These are phyloP conservation scores for Mucor mucedo DNA, from an alignment of 371 early-diverging fungal species.

Conservation along the genomic window DNA sequence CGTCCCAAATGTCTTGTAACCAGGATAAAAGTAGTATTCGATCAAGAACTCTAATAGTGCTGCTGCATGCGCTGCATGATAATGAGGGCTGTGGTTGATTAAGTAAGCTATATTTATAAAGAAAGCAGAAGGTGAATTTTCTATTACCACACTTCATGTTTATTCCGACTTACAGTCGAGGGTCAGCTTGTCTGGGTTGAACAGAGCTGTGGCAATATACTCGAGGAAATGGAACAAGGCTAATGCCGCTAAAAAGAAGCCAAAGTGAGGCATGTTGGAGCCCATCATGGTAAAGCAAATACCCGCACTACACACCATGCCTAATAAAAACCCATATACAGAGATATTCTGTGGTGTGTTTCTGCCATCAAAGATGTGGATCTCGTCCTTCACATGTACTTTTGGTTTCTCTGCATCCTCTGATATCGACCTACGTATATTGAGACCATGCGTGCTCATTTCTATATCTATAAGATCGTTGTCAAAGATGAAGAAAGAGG, in stretches of 20 bases:
- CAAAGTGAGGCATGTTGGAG: constrained; percentile 56
- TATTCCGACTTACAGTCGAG: constrained; percentile 64
- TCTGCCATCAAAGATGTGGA: constrained; percentile 64
- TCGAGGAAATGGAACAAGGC: constrained; percentile 79
- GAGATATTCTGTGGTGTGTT: constrained; percentile 80
- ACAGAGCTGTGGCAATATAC: constrained; percentile 80
- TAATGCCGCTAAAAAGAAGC: constrained; percentile 67
- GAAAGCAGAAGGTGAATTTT: not conserved
- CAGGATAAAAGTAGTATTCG: constrained; percentile 69
- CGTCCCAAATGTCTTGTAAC: constrained; percentile 57
- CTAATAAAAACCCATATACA: constrained; percentile 67
- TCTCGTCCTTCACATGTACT: constrained; percentile 25
- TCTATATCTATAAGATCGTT: too few species aligned
- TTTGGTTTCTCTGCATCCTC: constrained; percentile 6
- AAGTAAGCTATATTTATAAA: constrained; percentile 63
- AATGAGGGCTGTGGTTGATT: constrained; percentile 76
- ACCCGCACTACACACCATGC: constrained; percentile 64
- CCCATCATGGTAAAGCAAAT: constrained; percentile 42
- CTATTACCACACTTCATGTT: not conserved
- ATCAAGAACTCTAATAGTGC: constrained; percentile 75
- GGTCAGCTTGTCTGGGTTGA: constrained; percentile 62
- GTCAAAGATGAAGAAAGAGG: too few species aligned
- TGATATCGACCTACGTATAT: constrained; percentile 9
- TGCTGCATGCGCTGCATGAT: constrained; percentile 72
- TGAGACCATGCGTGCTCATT: constrained; percentile 5